Conservation (phyloP, 2,329 filamentous ascomycete genomes). For the Hypocrella siamensis region DNA sequence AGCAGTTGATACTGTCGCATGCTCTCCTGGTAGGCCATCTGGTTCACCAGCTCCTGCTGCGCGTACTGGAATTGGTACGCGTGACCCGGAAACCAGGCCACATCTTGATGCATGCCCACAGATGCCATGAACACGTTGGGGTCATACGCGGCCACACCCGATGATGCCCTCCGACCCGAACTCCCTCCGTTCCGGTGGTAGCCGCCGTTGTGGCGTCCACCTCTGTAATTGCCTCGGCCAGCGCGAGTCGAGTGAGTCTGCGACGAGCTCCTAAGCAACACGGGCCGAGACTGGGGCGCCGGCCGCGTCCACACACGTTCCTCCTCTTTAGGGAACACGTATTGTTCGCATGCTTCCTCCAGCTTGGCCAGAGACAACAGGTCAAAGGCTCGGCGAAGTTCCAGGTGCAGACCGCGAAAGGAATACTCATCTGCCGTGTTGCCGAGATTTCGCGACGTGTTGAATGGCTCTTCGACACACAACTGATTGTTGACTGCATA, state of each 20-base stretch:
- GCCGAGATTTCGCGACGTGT: constrained; percentile 71
- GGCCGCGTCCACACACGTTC: constrained; percentile 44
- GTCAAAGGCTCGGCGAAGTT: constrained; percentile 79
- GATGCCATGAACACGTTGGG: constrained; percentile 28
- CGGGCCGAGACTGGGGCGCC: constrained; percentile 35
- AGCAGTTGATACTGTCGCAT: constrained; percentile 20
- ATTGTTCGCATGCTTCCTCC: constrained; percentile 74
- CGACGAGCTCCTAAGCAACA: constrained; percentile 44
- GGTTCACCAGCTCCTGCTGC: constrained; percentile 23
- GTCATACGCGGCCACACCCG: constrained; percentile 34
- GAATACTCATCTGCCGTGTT: constrained; percentile 95
- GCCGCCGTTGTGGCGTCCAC: constrained; percentile 28
- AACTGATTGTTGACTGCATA: constrained; percentile 65
- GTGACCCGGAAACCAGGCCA: constrained; percentile 31
- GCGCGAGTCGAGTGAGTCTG: constrained; percentile 37
- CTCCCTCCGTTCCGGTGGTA: constrained; percentile 15
- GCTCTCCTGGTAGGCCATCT: constrained; percentile 25
- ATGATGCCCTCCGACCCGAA: constrained; percentile 35
- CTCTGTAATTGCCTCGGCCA: constrained; percentile 31
- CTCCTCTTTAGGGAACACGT: constrained; percentile 75
- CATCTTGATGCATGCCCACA: constrained; percentile 29
- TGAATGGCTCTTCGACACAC: constrained; percentile 96
- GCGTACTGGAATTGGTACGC: constrained; percentile 25
- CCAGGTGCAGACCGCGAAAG: constrained; percentile 78
- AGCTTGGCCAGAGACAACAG: constrained; percentile 65